Percentiles rank a stretch among this genome's conserved stretches.
Conservation (phyloP, 2,329 filamentous ascomycete species). For the Colletotrichum sp. region DNA sequence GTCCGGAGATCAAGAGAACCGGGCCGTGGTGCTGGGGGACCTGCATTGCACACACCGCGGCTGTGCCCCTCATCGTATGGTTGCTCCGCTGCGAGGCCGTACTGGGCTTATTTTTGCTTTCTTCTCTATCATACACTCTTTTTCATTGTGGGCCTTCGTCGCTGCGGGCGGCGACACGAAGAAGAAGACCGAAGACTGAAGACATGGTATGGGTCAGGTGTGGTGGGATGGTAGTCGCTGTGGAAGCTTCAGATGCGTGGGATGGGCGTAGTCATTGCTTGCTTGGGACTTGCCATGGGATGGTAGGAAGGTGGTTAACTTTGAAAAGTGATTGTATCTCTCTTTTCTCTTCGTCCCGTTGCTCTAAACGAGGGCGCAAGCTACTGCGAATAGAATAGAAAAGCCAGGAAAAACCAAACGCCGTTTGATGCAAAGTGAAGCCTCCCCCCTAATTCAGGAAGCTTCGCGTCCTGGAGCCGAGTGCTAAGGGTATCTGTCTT, state of each 20-base stretch:
- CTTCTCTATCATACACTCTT: not conserved
- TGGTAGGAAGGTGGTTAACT: not conserved
- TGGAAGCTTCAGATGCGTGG: not conserved
- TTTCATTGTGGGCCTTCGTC: not conserved
- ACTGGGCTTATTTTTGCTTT: not conserved
- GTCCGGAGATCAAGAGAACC: slow-evolving; percentile 6
- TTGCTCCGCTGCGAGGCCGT: not conserved
- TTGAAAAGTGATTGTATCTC: not conserved
- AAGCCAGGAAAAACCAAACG: not conserved
- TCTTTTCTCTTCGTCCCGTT: not conserved
- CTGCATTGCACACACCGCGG: slow-evolving; percentile 16
- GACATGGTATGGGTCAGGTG: not conserved
- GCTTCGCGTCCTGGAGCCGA: not conserved
- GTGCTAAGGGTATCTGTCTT: not conserved
- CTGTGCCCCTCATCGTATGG: slow-evolving; percentile 2
- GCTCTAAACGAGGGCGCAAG: not conserved
- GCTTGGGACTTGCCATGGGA: not conserved
- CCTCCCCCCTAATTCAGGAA: not conserved
- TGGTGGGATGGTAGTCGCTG: not conserved
- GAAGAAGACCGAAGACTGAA: not conserved
- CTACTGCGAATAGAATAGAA: not conserved
- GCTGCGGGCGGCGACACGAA: not conserved
- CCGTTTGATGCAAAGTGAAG: not conserved
- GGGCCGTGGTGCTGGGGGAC: not conserved
- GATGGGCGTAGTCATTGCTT: not conserved